Evolutionary conservation across 1,284 basidiomycete species (phyloP), one percentile per base, ranked within the genome.

Genomic region (Tetrapyrgos nigripes): DNA sequence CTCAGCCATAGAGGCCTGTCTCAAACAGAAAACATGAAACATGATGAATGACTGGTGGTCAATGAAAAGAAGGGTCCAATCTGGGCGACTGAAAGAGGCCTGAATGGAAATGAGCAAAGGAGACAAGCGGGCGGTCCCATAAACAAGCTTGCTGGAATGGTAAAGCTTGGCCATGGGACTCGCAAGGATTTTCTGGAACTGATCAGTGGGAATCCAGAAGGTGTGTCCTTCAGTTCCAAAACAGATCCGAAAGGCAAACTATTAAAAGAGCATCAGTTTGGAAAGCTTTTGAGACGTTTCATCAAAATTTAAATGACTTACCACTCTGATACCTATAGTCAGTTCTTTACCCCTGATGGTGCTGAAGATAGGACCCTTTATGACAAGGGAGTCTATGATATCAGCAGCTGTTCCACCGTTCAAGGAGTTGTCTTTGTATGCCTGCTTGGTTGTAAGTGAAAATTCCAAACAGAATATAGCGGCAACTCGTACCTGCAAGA

Each of bases 41-140:
- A 33, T 52, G 14, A 52, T 52, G 23, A 52, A 52, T 14, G n/a
- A 33, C 31, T 52, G 50, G n/a, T 37, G 50, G n/a, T 52, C 50
- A 10, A 52, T 33, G 27, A 52, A 52, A 13, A 52, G 33, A 14
- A 52, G 50, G 10, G 31, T 52, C 50, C 31, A 24, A 33, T 52
- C 50, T 37, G 50, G 50, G 21, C 50, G 50, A 11, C 35, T 33
- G 40, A 52, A 52, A 14, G 50, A 29, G 21, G 50, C 50, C 13
- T 29, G 28, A 19, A 52, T 52, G 17, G 50, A 23, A n/a, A 52
- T 23, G 17, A 52, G 28, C 4, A 52, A 19, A 37, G 50, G 50
- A 13, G 50, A 24, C 9, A 33, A 29, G 3, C 21, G 6, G 14
- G 5, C 4, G 31, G 50, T 29, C 11, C 50, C 50, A 5, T n/a